Base-by-base conservation (phyloP, 352 stramenopile species). In the Phytophthora pistaciae region DNA sequence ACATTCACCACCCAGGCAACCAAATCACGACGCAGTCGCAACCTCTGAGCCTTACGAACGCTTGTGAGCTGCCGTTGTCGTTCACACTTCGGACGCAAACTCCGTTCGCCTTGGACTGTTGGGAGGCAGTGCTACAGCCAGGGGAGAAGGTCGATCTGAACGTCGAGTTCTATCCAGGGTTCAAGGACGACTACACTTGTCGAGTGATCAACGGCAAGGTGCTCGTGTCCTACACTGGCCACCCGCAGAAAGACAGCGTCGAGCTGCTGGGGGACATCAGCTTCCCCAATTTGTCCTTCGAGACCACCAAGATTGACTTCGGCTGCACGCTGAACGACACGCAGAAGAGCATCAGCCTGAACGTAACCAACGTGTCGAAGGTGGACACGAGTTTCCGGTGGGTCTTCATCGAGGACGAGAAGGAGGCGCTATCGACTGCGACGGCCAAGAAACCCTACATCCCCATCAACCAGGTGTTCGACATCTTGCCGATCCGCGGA, bases 281-380 rank as follows among this genome's bases (percentile, higher is more conserved):
- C 57, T 99, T 98, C 55, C 96, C 96, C 1, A 99, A 99, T 59
- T 77, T 99, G 5, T 70, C 91, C 49, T 98, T 99, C 57, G 94
- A 98, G 66, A 93, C 67, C 29, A 85, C 79, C 13, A 88, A 88
- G 38, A 88, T 99, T 40, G 95, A 98, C 62, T 99, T 99, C 69
- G 96, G 96, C 25, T 98, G 92, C 72, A 89, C 97, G 20, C 81
- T 99, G 31, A 99, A 99, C 70, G 96, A 99, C 74, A 99, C 96
- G 13, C 94, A 97, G 58, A 97, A 97, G 61, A 90, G 92, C 21
- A 83, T 97, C 60, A 75, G 66, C 16, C 71, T 99, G 36, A 80
- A 80, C 10, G 82, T 98, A 11, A 96, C 87, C 40, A 99, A 99
- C 66, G 77, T 88, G 20, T 98, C 92, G 1, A 94, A 96, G 63